phyloP scores from a whole-genome alignment of 805 yeast species.

The Debaryomyces castellii region DNA sequence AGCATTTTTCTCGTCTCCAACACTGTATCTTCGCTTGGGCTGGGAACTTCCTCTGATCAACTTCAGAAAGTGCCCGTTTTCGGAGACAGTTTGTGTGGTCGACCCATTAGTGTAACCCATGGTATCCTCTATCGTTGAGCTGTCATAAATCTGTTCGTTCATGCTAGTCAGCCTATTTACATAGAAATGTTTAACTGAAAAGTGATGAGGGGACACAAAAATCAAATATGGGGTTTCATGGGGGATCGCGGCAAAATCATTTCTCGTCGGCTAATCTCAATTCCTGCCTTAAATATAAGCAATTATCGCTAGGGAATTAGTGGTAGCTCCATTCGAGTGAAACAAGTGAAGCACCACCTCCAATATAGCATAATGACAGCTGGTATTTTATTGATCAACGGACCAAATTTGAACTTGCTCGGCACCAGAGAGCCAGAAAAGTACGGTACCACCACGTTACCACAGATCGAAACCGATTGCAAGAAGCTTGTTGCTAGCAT shows the following conservation, averaged over 20 bases:
- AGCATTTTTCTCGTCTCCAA: neutral
- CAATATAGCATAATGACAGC: neutral
- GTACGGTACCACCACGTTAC: conserved; percentile 46
- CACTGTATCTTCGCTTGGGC: neutral
- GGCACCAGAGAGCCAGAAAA: conserved; percentile 52
- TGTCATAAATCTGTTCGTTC: neutral
- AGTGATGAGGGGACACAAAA: neutral
- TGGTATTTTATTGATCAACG: conserved; percentile 46
- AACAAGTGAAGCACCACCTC: neutral
- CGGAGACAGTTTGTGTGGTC: neutral
- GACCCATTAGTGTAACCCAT: neutral
- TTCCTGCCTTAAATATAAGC: neutral
- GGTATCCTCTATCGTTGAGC: neutral
- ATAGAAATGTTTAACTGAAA: neutral
- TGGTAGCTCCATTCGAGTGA: neutral
- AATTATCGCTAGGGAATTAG: neutral
- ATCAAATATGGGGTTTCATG: neutral
- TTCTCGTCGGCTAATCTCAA: neutral
- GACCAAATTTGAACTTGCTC: conserved; percentile 50
- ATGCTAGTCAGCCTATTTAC: neutral
- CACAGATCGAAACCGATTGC: conserved; percentile 43
- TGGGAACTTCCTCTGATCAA: neutral
- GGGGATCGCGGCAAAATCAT: neutral
- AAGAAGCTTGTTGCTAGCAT: conserved; percentile 27
- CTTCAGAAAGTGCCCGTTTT: neutral